phyloP scores from a whole-genome alignment of 495 filamentous ascomycete species.

The Xylaria palmicola region DNA sequence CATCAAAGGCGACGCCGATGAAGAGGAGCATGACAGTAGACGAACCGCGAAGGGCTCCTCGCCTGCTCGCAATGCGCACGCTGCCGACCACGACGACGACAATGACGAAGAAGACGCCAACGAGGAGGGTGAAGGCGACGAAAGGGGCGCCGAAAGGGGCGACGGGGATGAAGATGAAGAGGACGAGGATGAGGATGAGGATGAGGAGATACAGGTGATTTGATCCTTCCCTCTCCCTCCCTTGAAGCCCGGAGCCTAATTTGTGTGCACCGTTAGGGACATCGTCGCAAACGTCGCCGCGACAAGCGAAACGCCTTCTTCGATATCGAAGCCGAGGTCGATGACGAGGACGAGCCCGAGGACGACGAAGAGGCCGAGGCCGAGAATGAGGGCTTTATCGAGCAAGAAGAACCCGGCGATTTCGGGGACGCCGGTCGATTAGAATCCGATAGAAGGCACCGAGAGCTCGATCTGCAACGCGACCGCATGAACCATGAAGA shows the following conservation, averaged over 20 bases:
- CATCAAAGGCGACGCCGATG: conserved; percentile 46
- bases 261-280: conserved; percentile 49
- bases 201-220: conserved; percentile 59
- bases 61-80: conserved; percentile 17
- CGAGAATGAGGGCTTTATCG: conserved; percentile 78
- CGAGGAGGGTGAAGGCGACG: conserved; percentile 50
- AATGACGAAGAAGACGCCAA: background rate
- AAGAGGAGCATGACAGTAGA: conserved; percentile 26
- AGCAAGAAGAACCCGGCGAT: conserved; percentile 87
- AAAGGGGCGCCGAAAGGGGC: conserved; percentile 51
- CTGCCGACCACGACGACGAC: conserved; percentile 19
- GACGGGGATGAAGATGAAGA: conserved; percentile 55
- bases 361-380: conserved; percentile 86
- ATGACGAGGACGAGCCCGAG: conserved; percentile 89
- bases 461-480: conserved; percentile 89
- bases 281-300: conserved; percentile 74
- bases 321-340: conserved; percentile 95
- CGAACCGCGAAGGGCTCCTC: conserved; percentile 21
- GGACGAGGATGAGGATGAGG: conserved; percentile 57
- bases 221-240: background rate
- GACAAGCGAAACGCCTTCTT: conserved; percentile 77
- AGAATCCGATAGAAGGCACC: conserved; percentile 85
- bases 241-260: background rate
- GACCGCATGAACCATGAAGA: conserved; percentile 82
- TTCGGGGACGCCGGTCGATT: conserved; percentile 77